Evolutionary conservation across 768 basidiomycete genomes (phyloP).

Genomic region (Serendipita vermifera): DNA sequence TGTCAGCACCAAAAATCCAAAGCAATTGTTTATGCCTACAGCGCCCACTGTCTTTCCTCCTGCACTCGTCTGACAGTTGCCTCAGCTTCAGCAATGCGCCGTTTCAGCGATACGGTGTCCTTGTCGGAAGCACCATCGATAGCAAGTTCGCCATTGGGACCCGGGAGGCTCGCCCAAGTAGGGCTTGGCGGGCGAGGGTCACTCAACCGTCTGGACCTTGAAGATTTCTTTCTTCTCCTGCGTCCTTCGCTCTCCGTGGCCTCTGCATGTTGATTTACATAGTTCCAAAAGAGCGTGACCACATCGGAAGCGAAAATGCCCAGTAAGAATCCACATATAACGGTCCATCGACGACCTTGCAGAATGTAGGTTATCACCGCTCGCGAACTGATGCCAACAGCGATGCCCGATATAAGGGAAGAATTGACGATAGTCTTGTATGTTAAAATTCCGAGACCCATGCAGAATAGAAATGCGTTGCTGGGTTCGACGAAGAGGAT

Average conservation of each 20-base stretch:
- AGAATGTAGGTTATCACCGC: background rate
- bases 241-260: too few species aligned
- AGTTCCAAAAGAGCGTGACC: background rate
- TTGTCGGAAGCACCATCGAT: too few species aligned
- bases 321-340: background rate
- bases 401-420: background rate
- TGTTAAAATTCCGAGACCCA: background rate
- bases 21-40: slow-evolving; percentile 23
- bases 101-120: background rate
- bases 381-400: background rate
- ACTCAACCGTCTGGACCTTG: background rate
- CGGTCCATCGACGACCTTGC: slow-evolving; percentile 7
- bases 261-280: slow-evolving; percentile 4
- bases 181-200: background rate
- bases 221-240: background rate
- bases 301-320: slow-evolving; percentile 1
- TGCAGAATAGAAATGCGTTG: slow-evolving; percentile 1
- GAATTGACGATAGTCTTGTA: background rate
- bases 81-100: background rate
- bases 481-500: slow-evolving; percentile 5
- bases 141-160: too few species aligned
- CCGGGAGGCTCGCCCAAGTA: background rate
- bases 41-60: slow-evolving; percentile 80
- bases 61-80: slow-evolving; percentile 41
- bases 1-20: background rate